phyloP scores from a whole-genome alignment of 2,329 filamentous ascomycete genomes.

The Madurella fahalii region DNA sequence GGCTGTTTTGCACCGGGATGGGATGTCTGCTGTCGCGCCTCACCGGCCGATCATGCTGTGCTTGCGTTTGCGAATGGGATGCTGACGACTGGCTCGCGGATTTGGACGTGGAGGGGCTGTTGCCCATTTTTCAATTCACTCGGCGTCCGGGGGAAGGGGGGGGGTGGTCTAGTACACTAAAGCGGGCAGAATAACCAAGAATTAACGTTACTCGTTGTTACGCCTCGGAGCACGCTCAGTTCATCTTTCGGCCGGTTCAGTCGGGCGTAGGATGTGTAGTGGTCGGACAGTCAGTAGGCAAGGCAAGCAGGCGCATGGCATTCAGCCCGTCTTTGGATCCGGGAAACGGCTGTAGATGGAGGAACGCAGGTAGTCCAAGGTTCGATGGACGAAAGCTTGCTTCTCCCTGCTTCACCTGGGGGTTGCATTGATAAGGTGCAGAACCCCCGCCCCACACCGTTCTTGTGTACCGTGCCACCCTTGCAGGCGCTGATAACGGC shows the following conservation, averaged over 20 bases:
- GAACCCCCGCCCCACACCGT: not conserved
- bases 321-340: not conserved
- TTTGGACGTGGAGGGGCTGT: constrained; percentile 34
- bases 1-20: constrained; percentile 53
- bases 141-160: constrained; percentile 7
- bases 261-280: not conserved
- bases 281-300: not conserved
- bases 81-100: constrained; percentile 23
- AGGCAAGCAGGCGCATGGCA: constrained; percentile 8
- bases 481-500: not conserved
- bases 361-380: not conserved
- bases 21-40: constrained; percentile 49
- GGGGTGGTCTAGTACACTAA: constrained; percentile 10
- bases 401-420: not conserved
- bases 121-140: constrained; percentile 30
- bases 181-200: not conserved
- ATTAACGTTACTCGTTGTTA: not conserved
- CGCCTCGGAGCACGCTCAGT: not conserved
- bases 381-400: not conserved
- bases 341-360: not conserved
- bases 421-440: not conserved
- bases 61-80: constrained; percentile 13
- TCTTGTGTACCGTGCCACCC: constrained; percentile 18
- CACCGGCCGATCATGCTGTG: constrained; percentile 26
- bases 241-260: constrained; percentile 4